Conservation (phyloP, 352 stramenopile genomes). For the Phytopythium sindhum region DNA sequence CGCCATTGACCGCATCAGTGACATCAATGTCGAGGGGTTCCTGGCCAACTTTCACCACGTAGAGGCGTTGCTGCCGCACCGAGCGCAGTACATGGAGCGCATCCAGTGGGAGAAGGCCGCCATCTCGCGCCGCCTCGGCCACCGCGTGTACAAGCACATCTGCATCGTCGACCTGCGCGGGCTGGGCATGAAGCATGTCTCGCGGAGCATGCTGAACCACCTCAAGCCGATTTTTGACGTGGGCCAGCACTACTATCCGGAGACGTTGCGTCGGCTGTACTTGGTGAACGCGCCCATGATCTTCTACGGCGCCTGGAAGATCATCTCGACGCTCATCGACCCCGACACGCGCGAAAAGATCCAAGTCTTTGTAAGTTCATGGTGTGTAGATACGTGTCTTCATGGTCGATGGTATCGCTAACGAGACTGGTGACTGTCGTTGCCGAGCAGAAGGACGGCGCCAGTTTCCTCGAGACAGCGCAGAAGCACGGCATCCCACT, state of each 20-base stretch:
- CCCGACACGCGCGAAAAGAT: conserved; percentile 81
- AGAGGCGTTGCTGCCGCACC: conserved; percentile 58
- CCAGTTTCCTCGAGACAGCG: conserved; percentile 50
- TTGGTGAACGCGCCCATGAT: conserved; percentile 80
- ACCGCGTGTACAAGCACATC: conserved; percentile 82
- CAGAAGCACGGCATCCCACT: conserved; percentile 63
- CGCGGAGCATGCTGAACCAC: conserved; percentile 48
- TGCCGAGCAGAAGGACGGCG: conserved; percentile 43
- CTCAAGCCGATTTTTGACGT: conserved; percentile 81
- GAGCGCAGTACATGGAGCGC: conserved; percentile 75
- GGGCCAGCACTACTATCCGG: conserved; percentile 74
- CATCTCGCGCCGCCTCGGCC: conserved; percentile 56
- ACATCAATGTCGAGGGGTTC: conserved; percentile 64
- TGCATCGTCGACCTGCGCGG: conserved; percentile 77
- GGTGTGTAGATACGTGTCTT: background rate
- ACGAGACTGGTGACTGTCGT: background rate
- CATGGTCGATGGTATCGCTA: conserved; percentile 1
- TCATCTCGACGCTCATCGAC: conserved; percentile 69
- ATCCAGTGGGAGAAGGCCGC: conserved; percentile 75
- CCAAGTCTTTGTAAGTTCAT: conserved; percentile 60
- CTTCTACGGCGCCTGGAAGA: conserved; percentile 81
- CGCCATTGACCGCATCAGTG: conserved; percentile 55
- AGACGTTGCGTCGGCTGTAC: conserved; percentile 77
- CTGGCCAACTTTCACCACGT: conserved; percentile 53
- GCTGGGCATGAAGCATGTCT: conserved; percentile 64